A percentile compares a stretch with the other conserved stretches of the same genome.
phyloP scores from a whole-genome alignment of 2,329 filamentous ascomycete genomes.

The Aspergillus sp. region DNA sequence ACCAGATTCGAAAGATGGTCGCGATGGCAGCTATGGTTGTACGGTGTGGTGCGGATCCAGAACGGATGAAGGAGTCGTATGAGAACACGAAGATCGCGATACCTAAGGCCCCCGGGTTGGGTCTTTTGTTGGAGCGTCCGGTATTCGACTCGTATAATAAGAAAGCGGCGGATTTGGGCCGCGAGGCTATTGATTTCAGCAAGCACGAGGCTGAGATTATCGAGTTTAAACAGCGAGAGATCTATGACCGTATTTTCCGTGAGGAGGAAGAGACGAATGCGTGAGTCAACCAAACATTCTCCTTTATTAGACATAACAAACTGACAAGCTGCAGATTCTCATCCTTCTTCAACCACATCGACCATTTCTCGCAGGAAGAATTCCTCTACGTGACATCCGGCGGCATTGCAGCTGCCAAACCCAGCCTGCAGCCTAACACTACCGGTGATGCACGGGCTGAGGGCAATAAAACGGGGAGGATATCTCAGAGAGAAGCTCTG shows the following conservation, averaged over 20 bases:
- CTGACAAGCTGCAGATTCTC: slow-evolving; percentile 53
- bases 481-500: slow-evolving; percentile 24
- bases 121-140: slow-evolving; percentile 79
- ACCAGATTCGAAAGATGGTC: slow-evolving; percentile 99
- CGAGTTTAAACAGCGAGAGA: slow-evolving; percentile 84
- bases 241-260: slow-evolving; percentile 85
- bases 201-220: slow-evolving; percentile 72
- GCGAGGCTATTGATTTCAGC: slow-evolving; percentile 68
- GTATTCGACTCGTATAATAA: slow-evolving; percentile 88
- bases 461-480: slow-evolving; percentile 8
- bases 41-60: slow-evolving; percentile 69
- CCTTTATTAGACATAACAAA: not conserved
- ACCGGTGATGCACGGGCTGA: not conserved
- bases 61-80: slow-evolving; percentile 69
- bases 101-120: slow-evolving; percentile 86
- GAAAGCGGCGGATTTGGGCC: slow-evolving; percentile 58
- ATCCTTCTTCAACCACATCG: slow-evolving; percentile 71
- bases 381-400: slow-evolving; percentile 70
- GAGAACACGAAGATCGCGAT: slow-evolving; percentile 68
- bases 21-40: slow-evolving; percentile 81
- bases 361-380: slow-evolving; percentile 63
- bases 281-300: slow-evolving; percentile 48
- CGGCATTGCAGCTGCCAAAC: slow-evolving; percentile 56
- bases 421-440: slow-evolving; percentile 6
- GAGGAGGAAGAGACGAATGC: slow-evolving; percentile 82